These are phyloP conservation scores for Phialophora tarda DNA, from an alignment of 2,329 filamentous ascomycete species.

Conservation along the genomic window DNA sequence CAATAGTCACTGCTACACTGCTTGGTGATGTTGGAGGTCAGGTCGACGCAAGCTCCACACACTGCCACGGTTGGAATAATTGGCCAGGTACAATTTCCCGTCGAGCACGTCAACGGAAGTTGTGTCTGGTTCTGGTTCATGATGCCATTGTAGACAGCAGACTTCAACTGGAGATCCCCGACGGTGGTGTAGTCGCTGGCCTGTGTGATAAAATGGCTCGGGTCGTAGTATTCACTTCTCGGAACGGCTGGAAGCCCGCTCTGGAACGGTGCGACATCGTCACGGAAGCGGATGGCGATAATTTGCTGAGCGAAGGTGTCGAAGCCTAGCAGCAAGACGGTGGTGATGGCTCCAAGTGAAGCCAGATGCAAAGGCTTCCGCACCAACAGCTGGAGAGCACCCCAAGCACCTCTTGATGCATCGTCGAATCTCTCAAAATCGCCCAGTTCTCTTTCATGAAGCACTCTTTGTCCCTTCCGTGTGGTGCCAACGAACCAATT, in stretches of 20 bases:
- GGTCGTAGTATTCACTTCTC: slow-evolving; percentile 5
- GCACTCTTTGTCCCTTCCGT: neutral
- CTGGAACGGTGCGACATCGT: slow-evolving; percentile 3
- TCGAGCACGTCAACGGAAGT: slow-evolving; percentile 1
- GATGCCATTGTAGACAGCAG: slow-evolving; percentile 5
- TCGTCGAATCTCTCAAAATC: slow-evolving; percentile 7
- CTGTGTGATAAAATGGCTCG: slow-evolving; percentile 2
- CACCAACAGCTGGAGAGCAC: slow-evolving; percentile 2
- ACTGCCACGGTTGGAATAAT: slow-evolving; percentile 8
- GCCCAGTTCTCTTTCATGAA: slow-evolving; percentile 1
- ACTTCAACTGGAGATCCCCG: neutral
- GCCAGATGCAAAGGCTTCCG: slow-evolving; percentile 5
- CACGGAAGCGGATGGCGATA: slow-evolving; percentile 1
- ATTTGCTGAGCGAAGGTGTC: slow-evolving; percentile 4
- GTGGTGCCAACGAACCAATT: neutral
- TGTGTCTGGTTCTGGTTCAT: slow-evolving; percentile 8
- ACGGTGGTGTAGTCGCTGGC: neutral
- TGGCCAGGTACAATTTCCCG: slow-evolving; percentile 3
- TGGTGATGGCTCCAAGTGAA: neutral
- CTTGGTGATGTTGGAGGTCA: slow-evolving; percentile 3
- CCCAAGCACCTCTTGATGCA: slow-evolving; percentile 6
- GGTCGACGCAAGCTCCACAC: neutral
- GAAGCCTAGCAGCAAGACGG: neutral
- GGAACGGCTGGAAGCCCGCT: neutral
- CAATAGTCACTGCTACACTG: neutral